Conservation (phyloP, 768 basidiomycete species). For the Agrocybe pediades region DNA sequence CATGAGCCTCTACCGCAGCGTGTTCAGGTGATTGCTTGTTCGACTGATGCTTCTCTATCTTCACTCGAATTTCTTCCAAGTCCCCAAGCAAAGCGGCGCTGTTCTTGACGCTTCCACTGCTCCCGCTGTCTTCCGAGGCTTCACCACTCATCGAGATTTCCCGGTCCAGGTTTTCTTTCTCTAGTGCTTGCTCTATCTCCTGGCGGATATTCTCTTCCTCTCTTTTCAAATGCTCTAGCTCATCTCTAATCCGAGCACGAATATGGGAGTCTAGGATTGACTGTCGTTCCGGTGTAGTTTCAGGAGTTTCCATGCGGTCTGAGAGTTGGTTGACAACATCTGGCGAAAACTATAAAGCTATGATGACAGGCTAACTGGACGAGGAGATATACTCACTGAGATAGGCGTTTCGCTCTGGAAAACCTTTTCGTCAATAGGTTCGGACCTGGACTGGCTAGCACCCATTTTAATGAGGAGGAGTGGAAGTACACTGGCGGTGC, state of each 20-base stretch:
- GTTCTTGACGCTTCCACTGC: constrained; percentile 50
- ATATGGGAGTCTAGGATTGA: constrained; percentile 73
- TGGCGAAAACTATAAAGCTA: constrained; percentile 65
- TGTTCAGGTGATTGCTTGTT: constrained; percentile 55
- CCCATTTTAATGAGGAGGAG: constrained; percentile 49
- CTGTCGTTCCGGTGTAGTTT: constrained; percentile 69
- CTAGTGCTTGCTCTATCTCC: constrained; percentile 77
- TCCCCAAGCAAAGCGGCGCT: constrained; percentile 70
- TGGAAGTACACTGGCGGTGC: not conserved
- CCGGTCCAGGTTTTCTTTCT: constrained; percentile 86
- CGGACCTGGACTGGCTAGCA: constrained; percentile 64
- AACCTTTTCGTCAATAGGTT: constrained; percentile 54
- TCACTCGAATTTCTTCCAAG: constrained; percentile 70
- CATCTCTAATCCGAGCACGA: constrained; percentile 68
- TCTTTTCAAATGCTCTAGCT: constrained; percentile 62
- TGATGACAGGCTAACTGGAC: not conserved
- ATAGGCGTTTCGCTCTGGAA: constrained; percentile 55
- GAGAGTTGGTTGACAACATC: constrained; percentile 81
- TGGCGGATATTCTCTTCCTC: constrained; percentile 71
- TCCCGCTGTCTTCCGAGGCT: constrained; percentile 32
- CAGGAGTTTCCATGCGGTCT: constrained; percentile 59
- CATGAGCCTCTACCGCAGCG: constrained; percentile 55
- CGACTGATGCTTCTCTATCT: constrained; percentile 71
- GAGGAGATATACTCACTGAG: constrained; percentile 38
- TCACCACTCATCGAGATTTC: constrained; percentile 59